Base-by-base conservation (phyloP, 2,329 filamentous ascomycete genomes). In the Colletotrichum godetiae region DNA sequence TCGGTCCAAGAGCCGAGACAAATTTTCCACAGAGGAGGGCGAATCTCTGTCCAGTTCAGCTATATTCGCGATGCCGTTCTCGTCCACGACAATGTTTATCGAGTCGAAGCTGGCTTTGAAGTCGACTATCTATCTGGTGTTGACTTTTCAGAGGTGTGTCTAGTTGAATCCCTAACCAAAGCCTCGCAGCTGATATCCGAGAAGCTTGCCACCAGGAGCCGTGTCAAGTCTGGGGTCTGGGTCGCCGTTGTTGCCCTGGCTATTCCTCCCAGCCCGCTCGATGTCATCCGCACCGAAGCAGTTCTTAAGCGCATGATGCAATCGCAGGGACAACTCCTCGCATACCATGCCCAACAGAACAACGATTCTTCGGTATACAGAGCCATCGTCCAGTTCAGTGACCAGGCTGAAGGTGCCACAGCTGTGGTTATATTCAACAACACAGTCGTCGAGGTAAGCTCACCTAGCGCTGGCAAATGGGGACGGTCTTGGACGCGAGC, bases 51-150 rank as follows among this genome's bases (percentile, higher is more conserved):
- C 29, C 87, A 86, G 5, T 92, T 93, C 76, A 82, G 85, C 7
- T 91, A 93, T 76, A 87, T 92, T 62, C 86, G 89, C 62, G 90
- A 92, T 79, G 86, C 91, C 7, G 87, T 85, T 65, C 83, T 85
- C 37, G 85, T 88, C 8, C 83, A 86, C 68, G 82, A 86, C 13
- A 87, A 86, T 63, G 79, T 88, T 33, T 81, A 83, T 1, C 76
- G 86, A 22, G 80, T 83, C 42, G 82, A 83, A 58, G 81, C 84
- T 12, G 82, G 83, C 42, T 92, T 89, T 88, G 78, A 79, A 59
- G 81, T 85, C 22, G 80, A 82, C 57, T 86, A 85, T 62, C 80
- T 90, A 33, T 81, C 81, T 10, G 82, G 86, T 2, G 82, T 80
- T 33, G 84, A 88, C 22, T 87, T 87, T 78, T 80, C 82, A 12